These are phyloP conservation scores for Schoenoplectus tabernaemontani DNA, from an alignment of 202 grass and related monocot species.

Conservation along the genomic window DNA sequence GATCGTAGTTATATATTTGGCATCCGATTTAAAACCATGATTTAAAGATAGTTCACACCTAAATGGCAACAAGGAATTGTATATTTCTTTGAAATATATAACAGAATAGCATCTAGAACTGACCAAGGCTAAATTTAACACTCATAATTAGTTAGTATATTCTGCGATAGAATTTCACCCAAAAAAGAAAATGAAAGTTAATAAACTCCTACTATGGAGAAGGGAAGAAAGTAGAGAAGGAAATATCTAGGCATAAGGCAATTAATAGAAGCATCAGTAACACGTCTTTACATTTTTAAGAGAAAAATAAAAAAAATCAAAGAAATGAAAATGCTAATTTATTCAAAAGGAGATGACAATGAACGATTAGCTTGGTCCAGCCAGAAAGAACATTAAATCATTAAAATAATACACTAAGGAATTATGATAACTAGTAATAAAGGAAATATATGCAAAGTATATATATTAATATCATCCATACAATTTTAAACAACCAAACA, in stretches of 20 bases:
- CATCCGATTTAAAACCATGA: not conserved
- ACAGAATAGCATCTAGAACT: not conserved
- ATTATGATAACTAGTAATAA: not conserved
- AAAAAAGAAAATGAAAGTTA: not conserved
- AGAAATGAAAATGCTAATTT: no score
- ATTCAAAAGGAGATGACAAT: not conserved
- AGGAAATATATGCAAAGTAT: not conserved
- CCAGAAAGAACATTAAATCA: not conserved
- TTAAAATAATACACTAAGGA: not conserved
- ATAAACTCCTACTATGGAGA: not conserved
- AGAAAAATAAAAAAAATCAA: not conserved
- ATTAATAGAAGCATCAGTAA: not conserved
- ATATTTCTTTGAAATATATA: not conserved
- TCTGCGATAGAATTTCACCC: not conserved
- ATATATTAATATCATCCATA: not conserved
- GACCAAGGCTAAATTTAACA: not conserved
- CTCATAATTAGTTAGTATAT: not conserved
- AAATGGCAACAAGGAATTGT: not conserved
- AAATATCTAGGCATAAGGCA: not conserved
- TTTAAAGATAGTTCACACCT: not conserved
- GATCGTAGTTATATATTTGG: constrained; percentile 5
- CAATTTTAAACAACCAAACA: not conserved
- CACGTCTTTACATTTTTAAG: not conserved
- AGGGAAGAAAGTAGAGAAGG: not conserved
- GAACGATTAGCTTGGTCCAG: not conserved